Conservation (phyloP, 2,329 filamentous ascomycete genomes). For the Ampelomyces quisqualis region DNA sequence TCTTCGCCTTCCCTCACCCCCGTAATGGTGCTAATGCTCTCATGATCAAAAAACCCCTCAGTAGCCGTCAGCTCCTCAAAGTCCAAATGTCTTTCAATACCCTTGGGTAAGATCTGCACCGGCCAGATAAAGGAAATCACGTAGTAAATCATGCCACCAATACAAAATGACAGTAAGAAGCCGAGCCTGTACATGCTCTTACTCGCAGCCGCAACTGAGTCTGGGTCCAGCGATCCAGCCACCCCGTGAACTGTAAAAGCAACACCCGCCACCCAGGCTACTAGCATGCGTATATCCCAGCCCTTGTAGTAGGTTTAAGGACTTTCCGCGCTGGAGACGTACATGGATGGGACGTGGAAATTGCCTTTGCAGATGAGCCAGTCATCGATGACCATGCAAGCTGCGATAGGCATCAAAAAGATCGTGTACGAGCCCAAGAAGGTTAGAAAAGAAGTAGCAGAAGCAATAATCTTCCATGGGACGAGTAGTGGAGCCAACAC, state of each 20-base stretch:
- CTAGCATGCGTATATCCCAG: conserved; percentile 24
- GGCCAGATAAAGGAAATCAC: conserved; percentile 17
- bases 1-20: conserved; percentile 18
- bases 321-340: conserved; percentile 9
- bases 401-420: conserved; percentile 30
- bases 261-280: conserved; percentile 19
- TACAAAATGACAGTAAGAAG: conserved; percentile 14
- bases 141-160: conserved; percentile 21
- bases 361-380: conserved; percentile 21
- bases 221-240: conserved; percentile 16
- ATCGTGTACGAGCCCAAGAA: conserved; percentile 31
- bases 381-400: conserved; percentile 23
- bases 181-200: conserved; percentile 26
- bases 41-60: conserved; percentile 21
- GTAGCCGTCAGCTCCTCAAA: conserved; percentile 19
- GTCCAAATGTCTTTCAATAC: conserved; percentile 7
- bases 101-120: conserved; percentile 13
- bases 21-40: conserved; percentile 15
- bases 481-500: conserved; percentile 18
- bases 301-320: conserved; percentile 23
- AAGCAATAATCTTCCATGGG: conserved; percentile 33
- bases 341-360: conserved; percentile 22
- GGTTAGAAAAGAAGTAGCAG: conserved; percentile 25
- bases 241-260: conserved; percentile 23
- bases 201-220: conserved; percentile 13